Base-by-base conservation (phyloP, 352 stramenopile genomes). In the Lagenidium sp. region DNA sequence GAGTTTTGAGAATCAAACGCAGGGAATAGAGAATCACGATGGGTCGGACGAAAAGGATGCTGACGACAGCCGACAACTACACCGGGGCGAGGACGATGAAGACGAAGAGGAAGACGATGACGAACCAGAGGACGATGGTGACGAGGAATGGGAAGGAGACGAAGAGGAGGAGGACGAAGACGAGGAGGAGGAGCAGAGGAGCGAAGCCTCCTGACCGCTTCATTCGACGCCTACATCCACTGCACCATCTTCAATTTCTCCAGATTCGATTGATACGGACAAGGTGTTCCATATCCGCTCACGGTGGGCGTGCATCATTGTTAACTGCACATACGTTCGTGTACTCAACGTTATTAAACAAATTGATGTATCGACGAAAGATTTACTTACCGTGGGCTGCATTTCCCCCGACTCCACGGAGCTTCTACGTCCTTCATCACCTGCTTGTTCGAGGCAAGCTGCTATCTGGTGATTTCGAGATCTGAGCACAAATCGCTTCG, bases 401-500 rank as follows among this genome's bases (percentile, higher is more conserved):
- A 60, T 47, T 40, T 89, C 70, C 29, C 70, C 73, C 0, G 70
- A 82, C 53, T 86, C 70, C 13, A 71, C 40, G 0, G 68, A 86
- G 41, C 41, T 67, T 11, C 38, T 11, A 24, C 19, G 13, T 30
- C 7, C 29, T 12, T 15, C 12, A 11, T 22, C 21, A 29, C 15
- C 40, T 30, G 13, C 31, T 56, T 12, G 49, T 32, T 26, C 28
- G 13, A 44, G 3, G 13, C 11, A 15, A 10, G 48, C 22, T 5
- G 21, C 40, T 3, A 36, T 24, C 15, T 12, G n/a, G 6, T n/a
- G 12, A 21, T 75, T 70, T 31, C 65, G 75, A 13, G 35, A 20
- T 7, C 41, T 52, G 8, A 61, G 26, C 23, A 67, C 55, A 16
- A 53, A 50, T 4, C 47, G 53, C 19, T 63, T 56, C 7, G 36